These are phyloP conservation scores for Asterophora lycoperdoides DNA, from an alignment of 768 basidiomycete genomes.

Conservation along the genomic window DNA sequence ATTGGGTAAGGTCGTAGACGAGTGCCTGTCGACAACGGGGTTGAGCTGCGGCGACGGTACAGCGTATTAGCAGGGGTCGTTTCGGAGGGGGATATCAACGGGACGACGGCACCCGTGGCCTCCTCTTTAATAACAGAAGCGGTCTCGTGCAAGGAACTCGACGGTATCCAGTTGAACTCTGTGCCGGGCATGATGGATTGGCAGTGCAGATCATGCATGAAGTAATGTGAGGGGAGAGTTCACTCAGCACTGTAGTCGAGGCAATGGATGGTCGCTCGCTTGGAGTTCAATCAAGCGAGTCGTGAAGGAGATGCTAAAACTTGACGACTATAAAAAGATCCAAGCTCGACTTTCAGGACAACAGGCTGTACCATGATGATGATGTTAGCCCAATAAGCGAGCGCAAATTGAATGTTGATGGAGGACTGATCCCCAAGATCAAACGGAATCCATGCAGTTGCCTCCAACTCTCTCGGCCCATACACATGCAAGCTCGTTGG, in stretches of 20 bases:
- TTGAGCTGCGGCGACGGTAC: slow-evolving; percentile 28
- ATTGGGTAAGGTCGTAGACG: slow-evolving; percentile 36
- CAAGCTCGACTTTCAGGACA: slow-evolving; percentile 10
- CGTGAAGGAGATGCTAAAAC: slow-evolving; percentile 19
- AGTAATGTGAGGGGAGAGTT: slow-evolving; percentile 3
- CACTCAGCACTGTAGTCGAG: slow-evolving; percentile 17
- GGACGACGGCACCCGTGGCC: slow-evolving; percentile 28
- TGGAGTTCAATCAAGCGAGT: slow-evolving; percentile 20
- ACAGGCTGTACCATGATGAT: slow-evolving; percentile 32
- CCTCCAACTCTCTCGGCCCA: too few relatives aligned
- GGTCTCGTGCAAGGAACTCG: slow-evolving; percentile 22
- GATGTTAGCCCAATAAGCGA: slow-evolving; percentile 9
- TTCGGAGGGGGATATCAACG: slow-evolving; percentile 34
- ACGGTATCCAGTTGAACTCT: slow-evolving; percentile 32
- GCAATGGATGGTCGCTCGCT: slow-evolving; percentile 23
- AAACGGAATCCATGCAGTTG: not conserved
- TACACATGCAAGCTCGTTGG: too few relatives aligned
- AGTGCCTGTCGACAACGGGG: slow-evolving; percentile 27
- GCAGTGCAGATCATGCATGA: slow-evolving; percentile 39
- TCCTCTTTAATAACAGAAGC: slow-evolving; percentile 40
- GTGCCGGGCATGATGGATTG: slow-evolving; percentile 32
- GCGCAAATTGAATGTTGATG: slow-evolving; percentile 11
- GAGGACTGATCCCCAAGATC: slow-evolving; percentile 10
- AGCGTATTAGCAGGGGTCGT: slow-evolving; percentile 16
- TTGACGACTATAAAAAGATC: slow-evolving; percentile 19